Evolutionary conservation across 176 grass and related monocot genomes (phyloP).

Genomic region (Typha latifolia): DNA sequence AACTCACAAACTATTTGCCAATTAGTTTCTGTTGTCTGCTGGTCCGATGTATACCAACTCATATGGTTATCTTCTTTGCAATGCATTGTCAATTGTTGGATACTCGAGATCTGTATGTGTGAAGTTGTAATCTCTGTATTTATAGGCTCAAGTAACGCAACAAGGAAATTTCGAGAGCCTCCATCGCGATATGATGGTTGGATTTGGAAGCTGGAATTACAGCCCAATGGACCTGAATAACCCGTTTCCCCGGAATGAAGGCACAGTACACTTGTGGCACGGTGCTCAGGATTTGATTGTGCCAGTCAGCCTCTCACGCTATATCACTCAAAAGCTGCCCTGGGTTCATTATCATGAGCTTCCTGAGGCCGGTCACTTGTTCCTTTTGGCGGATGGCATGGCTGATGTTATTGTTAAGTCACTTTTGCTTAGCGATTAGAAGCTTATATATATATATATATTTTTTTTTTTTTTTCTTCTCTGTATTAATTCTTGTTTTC

Average conservation of each 20-base stretch:
- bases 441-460: neutral
- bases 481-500: neutral
- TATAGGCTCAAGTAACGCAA: slow-evolving; percentile 39
- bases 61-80: no score
- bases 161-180: slow-evolving; percentile 57
- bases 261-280: slow-evolving; percentile 74
- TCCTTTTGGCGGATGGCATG: slow-evolving; percentile 51
- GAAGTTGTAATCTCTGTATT: neutral
- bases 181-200: slow-evolving; percentile 52
- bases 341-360: slow-evolving; percentile 85
- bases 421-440: slow-evolving; percentile 36
- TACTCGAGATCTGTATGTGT: no score
- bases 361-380: slow-evolving; percentile 55
- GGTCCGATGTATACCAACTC: no score
- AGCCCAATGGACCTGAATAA: slow-evolving; percentile 59
- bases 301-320: slow-evolving; percentile 47
- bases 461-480: neutral
- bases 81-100: no score
- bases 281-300: slow-evolving; percentile 60
- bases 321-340: slow-evolving; percentile 45
- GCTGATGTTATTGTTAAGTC: slow-evolving; percentile 46
- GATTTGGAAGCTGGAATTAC: slow-evolving; percentile 63
- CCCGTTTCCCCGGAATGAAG: slow-evolving; percentile 62
- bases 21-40: no score
- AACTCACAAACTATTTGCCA: no score